phyloP scores from a whole-genome alignment of 345 rosid species.

The Conringia planisiliqua region DNA sequence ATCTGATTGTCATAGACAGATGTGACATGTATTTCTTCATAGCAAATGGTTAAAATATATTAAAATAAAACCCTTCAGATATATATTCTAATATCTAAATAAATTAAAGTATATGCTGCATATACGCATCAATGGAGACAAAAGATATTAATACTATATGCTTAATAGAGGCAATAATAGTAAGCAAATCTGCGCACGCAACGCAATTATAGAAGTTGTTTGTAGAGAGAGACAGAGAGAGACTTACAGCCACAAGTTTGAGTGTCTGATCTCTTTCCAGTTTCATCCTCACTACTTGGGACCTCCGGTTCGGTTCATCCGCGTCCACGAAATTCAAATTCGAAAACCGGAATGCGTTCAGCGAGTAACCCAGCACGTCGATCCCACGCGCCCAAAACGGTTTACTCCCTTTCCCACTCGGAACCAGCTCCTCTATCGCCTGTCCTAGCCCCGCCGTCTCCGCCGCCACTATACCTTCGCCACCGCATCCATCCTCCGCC shows the following conservation, averaged over 20 bases:
- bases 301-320: slow-evolving; percentile 34
- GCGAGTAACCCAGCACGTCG: slow-evolving; percentile 89
- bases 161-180: background rate
- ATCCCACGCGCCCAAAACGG: slow-evolving; percentile 83
- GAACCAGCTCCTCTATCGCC: slow-evolving; percentile 73
- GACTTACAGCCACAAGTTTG: slow-evolving; percentile 52
- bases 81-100: background rate
- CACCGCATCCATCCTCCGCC: background rate
- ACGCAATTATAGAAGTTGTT: background rate
- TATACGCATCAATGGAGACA: background rate
- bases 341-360: slow-evolving; percentile 65
- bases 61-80: too few species aligned
- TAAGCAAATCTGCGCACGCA: background rate
- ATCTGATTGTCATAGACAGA: too few species aligned
- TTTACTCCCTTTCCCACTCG: slow-evolving; percentile 65
- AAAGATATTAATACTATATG: background rate
- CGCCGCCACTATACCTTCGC: slow-evolving; percentile 11
- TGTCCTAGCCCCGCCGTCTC: slow-evolving; percentile 36
- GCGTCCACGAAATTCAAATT: slow-evolving; percentile 58
- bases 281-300: slow-evolving; percentile 56
- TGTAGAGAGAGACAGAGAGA: background rate
- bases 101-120: background rate
- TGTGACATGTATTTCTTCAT: too few species aligned
- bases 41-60: too few species aligned
- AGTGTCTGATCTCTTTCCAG: slow-evolving; percentile 48